Conservation (phyloP, 768 basidiomycete genomes). For the Sutorius australiensis region DNA sequence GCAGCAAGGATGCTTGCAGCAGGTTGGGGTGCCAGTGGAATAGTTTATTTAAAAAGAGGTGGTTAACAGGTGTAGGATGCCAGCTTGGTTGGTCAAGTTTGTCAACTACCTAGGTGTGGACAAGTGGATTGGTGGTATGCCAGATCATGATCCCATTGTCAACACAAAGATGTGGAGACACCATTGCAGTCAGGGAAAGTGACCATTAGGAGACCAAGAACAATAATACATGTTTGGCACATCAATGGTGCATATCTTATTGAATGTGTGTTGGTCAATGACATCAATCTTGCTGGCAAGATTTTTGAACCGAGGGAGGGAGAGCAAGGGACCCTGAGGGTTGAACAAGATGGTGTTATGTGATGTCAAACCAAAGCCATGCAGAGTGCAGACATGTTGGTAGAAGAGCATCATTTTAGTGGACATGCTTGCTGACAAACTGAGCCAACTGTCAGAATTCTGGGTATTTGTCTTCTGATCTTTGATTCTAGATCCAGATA, state of each 20-base stretch:
- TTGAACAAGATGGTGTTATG: conserved; percentile 94
- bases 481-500: no score
- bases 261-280: conserved; percentile 84
- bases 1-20: conserved; percentile 51
- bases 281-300: conserved; percentile 92
- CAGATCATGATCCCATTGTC: conserved; percentile 97
- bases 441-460: no score
- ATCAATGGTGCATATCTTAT: conserved; percentile 73
- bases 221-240: conserved; percentile 93
- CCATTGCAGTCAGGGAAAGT: conserved; percentile 86
- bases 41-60: conserved; percentile 60
- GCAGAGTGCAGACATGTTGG: conserved; percentile 77
- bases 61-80: conserved; percentile 70
- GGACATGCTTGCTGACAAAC: conserved; percentile 84
- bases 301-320: conserved; percentile 95
- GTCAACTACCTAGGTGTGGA: conserved; percentile 77
- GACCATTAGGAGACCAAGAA: conserved; percentile 93
- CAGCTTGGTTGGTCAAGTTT: conserved; percentile 89
- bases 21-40: conserved; percentile 71
- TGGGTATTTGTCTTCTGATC: no score
- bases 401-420: conserved; percentile 92
- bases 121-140: conserved; percentile 85
- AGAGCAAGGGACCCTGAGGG: conserved; percentile 84
- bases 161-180: conserved; percentile 90
- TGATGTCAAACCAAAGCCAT: conserved; percentile 86